Conservation (phyloP, 1,284 basidiomycete genomes). For the Boletus semigastroideus region DNA sequence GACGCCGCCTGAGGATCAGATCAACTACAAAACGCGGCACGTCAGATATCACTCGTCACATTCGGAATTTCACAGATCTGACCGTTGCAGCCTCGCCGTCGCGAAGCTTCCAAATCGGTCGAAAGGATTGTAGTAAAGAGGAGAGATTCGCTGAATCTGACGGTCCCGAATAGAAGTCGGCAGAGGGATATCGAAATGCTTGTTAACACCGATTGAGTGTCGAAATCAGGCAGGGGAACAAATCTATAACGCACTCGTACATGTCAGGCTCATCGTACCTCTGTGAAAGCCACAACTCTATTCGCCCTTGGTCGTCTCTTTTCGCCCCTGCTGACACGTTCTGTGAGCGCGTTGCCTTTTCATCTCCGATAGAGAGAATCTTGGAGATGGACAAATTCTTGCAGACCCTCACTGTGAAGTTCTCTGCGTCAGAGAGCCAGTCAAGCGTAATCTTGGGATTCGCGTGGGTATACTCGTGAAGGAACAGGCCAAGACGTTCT, state of each 20-base stretch:
- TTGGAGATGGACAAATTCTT: background rate
- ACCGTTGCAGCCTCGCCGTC: constrained; percentile 86
- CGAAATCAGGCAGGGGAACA: background rate
- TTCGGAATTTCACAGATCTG: constrained; percentile 10
- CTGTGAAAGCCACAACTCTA: constrained; percentile 73
- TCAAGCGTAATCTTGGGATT: background rate
- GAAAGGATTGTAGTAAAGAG: constrained; percentile 92
- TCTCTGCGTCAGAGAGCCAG: background rate
- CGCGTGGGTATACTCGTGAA: background rate
- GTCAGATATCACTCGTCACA: background rate
- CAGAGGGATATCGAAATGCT: constrained; percentile 49
- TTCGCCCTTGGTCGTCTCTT: background rate
- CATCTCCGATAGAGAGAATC: background rate
- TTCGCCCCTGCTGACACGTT: background rate
- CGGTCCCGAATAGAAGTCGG: constrained; percentile 70
- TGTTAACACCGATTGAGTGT: background rate
- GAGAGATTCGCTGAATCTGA: constrained; percentile 80
- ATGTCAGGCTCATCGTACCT: constrained; percentile 78
- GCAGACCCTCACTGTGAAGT: background rate
- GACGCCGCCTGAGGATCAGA: constrained; percentile 12
- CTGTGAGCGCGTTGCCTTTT: background rate
- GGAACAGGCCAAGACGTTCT: background rate
- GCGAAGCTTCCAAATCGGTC: constrained; percentile 82
- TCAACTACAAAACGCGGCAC: background rate
- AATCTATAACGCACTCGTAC: constrained; percentile 72